These are phyloP conservation scores for Chloromonas sp. DNA, from an alignment of 163 green algal species.

Conservation along the genomic window DNA sequence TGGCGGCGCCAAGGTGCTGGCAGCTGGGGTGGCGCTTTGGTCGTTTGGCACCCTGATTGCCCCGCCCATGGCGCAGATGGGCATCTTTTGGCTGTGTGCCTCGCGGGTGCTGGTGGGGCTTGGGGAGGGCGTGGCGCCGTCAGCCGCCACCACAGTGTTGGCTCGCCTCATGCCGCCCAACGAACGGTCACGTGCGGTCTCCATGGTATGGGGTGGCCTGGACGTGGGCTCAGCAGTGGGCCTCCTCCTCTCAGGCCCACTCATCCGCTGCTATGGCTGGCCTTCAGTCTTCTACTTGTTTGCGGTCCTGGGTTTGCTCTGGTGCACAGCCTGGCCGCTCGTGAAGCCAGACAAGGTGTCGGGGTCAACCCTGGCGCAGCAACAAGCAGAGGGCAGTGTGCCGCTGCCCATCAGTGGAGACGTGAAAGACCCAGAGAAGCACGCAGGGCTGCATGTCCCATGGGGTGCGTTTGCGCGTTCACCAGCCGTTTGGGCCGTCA, in stretches of 20 bases:
- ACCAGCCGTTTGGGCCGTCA: constrained; percentile 81
- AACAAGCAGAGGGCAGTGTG: too few species aligned
- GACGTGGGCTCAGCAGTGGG: constrained; percentile 85
- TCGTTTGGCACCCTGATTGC: constrained; percentile 81
- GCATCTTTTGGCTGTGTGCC: constrained; percentile 62
- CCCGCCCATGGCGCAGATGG: constrained; percentile 65
- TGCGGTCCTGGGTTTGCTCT: constrained; percentile 48
- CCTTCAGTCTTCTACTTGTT: constrained; percentile 97
- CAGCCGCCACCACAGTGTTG: constrained; percentile 88
- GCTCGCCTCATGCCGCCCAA: constrained; percentile 69
- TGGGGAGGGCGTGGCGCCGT: constrained; percentile 90
- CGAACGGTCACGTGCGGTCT: constrained; percentile 78
- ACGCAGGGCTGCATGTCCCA: not conserved
- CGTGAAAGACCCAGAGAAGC: too few species aligned
- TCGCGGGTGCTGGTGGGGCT: constrained; percentile 82
- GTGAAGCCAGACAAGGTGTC: constrained; percentile 48
- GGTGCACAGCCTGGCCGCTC: constrained; percentile 69
- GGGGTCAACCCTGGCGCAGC: not conserved
- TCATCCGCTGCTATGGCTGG: constrained; percentile 91
- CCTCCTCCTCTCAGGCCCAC: constrained; percentile 79
- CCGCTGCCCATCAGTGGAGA: too few species aligned
- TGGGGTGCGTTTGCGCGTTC: constrained; percentile 70
- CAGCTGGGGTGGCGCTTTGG: constrained; percentile 79
- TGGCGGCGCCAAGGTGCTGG: constrained; percentile 82
- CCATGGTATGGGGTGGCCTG: constrained; percentile 89